These are phyloP conservation scores for Globisporangium nagaii DNA, from an alignment of 352 stramenopile species.

Conservation along the genomic window DNA sequence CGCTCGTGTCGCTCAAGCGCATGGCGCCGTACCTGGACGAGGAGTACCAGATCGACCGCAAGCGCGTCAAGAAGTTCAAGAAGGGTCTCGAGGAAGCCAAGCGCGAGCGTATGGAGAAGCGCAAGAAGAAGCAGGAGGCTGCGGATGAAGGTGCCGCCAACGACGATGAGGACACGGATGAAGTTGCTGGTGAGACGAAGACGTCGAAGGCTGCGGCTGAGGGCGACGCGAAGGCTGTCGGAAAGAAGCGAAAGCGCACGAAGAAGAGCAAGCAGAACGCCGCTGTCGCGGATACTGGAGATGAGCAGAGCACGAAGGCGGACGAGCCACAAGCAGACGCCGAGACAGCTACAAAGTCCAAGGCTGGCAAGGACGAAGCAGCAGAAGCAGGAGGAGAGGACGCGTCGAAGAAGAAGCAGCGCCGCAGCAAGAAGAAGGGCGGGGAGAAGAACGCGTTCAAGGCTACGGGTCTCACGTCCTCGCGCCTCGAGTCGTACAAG, in stretches of 20 bases:
- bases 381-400: background rate
- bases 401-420: conserved; percentile 44
- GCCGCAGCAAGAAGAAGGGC: conserved; percentile 53
- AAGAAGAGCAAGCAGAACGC: conserved; percentile 53
- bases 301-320: background rate
- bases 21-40: conserved; percentile 93
- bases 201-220: conserved; percentile 15
- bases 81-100: conserved; percentile 53
- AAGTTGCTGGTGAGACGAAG: background rate
- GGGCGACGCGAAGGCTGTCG: conserved; percentile 9
- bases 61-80: conserved; percentile 70
- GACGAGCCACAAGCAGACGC: background rate
- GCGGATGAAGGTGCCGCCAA: background rate
- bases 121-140: conserved; percentile 20
- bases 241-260: conserved; percentile 67
- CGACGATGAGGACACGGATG: conserved; percentile 7
- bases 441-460: conserved; percentile 36
- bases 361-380: background rate
- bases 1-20: conserved; percentile 96
- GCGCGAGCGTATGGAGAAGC: conserved; percentile 27
- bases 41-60: conserved; percentile 69
- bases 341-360: background rate
- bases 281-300: background rate
- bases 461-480: conserved; percentile 56
- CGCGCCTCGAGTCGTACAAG: conserved; percentile 82